Evolutionary conservation across 768 basidiomycete genomes (phyloP).

Genomic region (Kwoniella dendrophila): DNA sequence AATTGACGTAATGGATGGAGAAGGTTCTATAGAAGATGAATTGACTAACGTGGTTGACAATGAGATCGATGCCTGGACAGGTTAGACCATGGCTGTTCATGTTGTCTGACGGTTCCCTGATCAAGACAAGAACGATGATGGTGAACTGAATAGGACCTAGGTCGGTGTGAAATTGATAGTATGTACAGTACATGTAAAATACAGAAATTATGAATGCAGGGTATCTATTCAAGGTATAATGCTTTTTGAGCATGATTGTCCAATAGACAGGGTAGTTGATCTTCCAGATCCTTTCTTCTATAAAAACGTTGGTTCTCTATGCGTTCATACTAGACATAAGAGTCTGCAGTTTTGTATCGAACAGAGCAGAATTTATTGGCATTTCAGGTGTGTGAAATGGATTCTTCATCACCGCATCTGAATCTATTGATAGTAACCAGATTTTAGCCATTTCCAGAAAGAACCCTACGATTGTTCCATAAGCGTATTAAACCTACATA

Average conservation of each 20-base stretch:
- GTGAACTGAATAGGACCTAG: neutral
- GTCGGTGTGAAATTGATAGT: neutral
- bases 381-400: slow-evolving; percentile 99
- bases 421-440: slow-evolving; percentile 57
- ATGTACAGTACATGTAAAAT: neutral
- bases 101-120: no score
- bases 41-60: slow-evolving; percentile 62
- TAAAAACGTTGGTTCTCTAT: neutral
- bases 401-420: slow-evolving; percentile 97
- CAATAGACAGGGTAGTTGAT: no score
- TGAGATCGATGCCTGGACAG: slow-evolving; percentile 43
- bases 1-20: slow-evolving; percentile 66
- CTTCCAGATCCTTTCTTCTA: no score
- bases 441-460: no score
- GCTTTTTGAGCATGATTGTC: neutral
- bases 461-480: neutral
- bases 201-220: slow-evolving; percentile 1
- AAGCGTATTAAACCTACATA: slow-evolving; percentile 59
- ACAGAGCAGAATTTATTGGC: slow-evolving; percentile 90
- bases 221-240: neutral
- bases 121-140: no score
- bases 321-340: slow-evolving; percentile 49
- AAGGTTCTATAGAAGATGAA: slow-evolving; percentile 60
- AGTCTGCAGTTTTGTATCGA: slow-evolving; percentile 63
- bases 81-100: slow-evolving; percentile 8